Base-by-base conservation (phyloP, 352 stramenopile species). In the Globisporangium recalcitrans region DNA sequence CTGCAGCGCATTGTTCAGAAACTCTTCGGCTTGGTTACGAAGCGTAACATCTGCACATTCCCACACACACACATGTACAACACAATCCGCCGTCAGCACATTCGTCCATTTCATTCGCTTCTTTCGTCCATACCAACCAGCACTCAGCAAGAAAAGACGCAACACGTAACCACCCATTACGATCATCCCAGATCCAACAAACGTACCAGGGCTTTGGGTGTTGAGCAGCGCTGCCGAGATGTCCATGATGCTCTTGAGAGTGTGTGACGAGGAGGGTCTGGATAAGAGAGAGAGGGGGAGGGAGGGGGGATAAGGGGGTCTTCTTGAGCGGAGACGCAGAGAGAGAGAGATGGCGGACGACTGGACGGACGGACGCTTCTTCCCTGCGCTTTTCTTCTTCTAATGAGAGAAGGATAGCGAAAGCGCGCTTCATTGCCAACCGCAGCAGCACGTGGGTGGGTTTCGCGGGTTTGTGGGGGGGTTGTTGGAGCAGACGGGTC, bases 1-100 rank as follows among this genome's bases (percentile, higher is more conserved):
- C 65, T 89, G 73, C 40, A 94, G 71, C 40, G 85, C 85, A 71
- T 80, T 85, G 70, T 92, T 91, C 32, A 94, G 70, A 44, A 85
- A 85, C 59, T 91, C 82, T 63, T 94, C 85, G n/a, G 85, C 81
- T 71, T 94, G 82, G 58, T 89, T 87, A 22, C 85, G 85, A 44
- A 90, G 73, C 56, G 74, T 69, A 56, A 85, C 48, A 70, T 94
- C 85, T 87, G 52, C 13, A 24, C 8, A 40, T 14, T 24, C 36
- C 51, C 46, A 70, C 40, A 27, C 5, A 54, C 13, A 60, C 16
- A 27, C 36, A 36, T n/a, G n/a, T 26, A 24, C 1, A 16, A 11
- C 19, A 40, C 16, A 3, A 46, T 11, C 8, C 38, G 21, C 10
- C 9, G 10, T 51, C 42, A 51, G 14, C 10, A 63, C 7, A 36